These are phyloP conservation scores for Lathyrus aphaca DNA, from an alignment of 306 rosid species.

Conservation along the genomic window DNA sequence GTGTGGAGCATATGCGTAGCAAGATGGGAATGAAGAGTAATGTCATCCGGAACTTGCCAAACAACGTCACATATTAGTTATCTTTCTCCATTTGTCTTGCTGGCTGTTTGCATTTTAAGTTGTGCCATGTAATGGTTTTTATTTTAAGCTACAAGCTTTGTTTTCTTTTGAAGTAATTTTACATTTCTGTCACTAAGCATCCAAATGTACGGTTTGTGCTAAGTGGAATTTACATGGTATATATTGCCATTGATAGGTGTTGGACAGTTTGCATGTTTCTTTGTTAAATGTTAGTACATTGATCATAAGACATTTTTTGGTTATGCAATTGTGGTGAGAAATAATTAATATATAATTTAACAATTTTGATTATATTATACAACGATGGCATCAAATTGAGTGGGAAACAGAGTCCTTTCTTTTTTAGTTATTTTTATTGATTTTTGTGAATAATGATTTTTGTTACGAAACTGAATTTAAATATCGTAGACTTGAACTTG, in stretches of 20 bases:
- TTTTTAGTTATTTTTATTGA: not conserved
- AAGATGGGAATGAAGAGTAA: slow-evolving; percentile 90
- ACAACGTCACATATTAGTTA: slow-evolving; percentile 68
- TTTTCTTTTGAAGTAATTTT: slow-evolving; percentile 11
- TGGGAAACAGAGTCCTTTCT: not conserved
- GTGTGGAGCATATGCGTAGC: slow-evolving; percentile 83
- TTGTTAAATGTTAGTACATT: not conserved
- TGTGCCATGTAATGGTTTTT: slow-evolving; percentile 16
- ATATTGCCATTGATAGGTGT: not conserved
- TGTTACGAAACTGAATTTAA: not conserved
- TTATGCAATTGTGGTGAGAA: not conserved
- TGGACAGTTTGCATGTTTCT: not conserved
- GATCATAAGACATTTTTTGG: slow-evolving; percentile 1
- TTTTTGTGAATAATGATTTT: not conserved
- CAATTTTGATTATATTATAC: not conserved
- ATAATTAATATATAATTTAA: slow-evolving; percentile 1
- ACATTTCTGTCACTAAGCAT: slow-evolving; percentile 8
- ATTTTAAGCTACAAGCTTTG: slow-evolving; percentile 13
- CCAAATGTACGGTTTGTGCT: slow-evolving; percentile 1
- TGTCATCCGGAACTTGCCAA: slow-evolving; percentile 90
- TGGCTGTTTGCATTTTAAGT: not conserved
- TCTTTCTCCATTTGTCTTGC: not conserved
- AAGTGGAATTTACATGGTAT: slow-evolving; percentile 22
- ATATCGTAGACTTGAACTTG: not conserved
- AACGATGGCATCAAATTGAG: not conserved